Evolutionary conservation across 768 basidiomycete species (phyloP), one percentile per base, ranked within the genome.

Genomic region (Hygrophorus pudorinus): DNA sequence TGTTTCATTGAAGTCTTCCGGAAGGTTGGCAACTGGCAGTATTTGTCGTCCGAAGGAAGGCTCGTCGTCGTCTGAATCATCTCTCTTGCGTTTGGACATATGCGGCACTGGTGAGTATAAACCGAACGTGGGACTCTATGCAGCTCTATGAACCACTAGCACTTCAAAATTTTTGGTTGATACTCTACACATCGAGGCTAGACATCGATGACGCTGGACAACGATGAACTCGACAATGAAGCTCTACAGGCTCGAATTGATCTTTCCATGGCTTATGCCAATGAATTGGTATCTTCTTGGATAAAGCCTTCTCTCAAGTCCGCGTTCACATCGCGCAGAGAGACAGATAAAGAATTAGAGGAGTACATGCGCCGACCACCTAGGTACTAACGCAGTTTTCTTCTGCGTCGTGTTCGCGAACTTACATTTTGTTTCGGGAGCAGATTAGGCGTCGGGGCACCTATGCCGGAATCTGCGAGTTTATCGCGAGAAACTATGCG

Each of bases 171-270:
- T 24, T 24, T 24, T 24, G 24, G 7, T 24, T 24, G n/a, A 3
- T 24, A 24, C 24, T 24, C 33, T 33, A 17, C 33, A 40, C 33
- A 33, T n/a, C 39, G 42, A 35, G 46, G 29, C 38, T n/a, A 47
- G 52, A 3, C 24, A 7, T 24, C 24, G 24, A 24, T 7, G 7
- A 24, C 7, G 28, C 40, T 58, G 29, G 63, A 72, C 46, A 73
- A 79, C 51, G 75, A 80, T 46, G 71, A 72, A 32, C 67, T 85
- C 36, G 81, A 86, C 56, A 51, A 67, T 39, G 81, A 85, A 54
- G 65, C 73, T 28, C 66, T 89, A 32, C 86, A 88, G 59, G 85
- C 85, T n/a, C 83, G 83, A 62, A 78, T 88, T 42, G 82, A 89
- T 60, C 64, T 85, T 54, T 78, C 85, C 16, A 77, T 88, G 76